Evolutionary conservation across 805 yeast genomes (phyloP), one percentile per base, ranked within the genome.

Genomic region (Candida dajiaensis): DNA sequence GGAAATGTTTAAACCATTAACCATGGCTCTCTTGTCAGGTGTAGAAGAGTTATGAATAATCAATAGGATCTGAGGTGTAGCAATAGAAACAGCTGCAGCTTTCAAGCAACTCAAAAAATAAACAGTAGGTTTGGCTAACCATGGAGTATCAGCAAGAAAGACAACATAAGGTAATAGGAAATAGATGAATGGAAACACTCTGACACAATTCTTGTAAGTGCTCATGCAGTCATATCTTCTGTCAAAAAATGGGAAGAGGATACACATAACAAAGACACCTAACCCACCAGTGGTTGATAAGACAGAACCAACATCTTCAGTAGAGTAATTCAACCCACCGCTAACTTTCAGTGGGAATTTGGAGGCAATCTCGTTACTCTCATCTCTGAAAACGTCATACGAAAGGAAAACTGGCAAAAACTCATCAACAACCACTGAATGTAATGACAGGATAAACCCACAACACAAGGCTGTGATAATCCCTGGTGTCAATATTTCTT

Each of bases 201-300:
- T 53, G 33, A 71, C 61, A 13, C 76, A 63, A 2, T 64, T 43
- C 40, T 75, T 63, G 56, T 68, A 76, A n/a, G 76, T 68, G 8
- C 62, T 57, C 37, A 78, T 59, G 11, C 80, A 67, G 37, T 73
- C 73, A 50, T 68, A 72, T 40, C 62, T 62, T 44, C 79, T 62
- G 53, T 78, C 83, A 21, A 78, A 62, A 35, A 61, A 63, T 4
- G 85, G 85, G 58, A 72, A 79, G 6, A 78, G 53, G 40, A 80
- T 63, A 40, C 77, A 46, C 38, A 80, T 73, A 40, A 75, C 64
- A 40, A 76, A 52, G 16, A 76, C 72, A 7, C 83, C 83, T 36
- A 73, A 64, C 15, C 75, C 54, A n/a, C 84, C 85, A 2, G 79
- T 74, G 1, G 70, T 49, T 7, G 83, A 76, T 29, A 80, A 62